These are phyloP conservation scores for Cylindrotheca closterium DNA, from an alignment of 108 stramenopile species.

Conservation along the genomic window DNA sequence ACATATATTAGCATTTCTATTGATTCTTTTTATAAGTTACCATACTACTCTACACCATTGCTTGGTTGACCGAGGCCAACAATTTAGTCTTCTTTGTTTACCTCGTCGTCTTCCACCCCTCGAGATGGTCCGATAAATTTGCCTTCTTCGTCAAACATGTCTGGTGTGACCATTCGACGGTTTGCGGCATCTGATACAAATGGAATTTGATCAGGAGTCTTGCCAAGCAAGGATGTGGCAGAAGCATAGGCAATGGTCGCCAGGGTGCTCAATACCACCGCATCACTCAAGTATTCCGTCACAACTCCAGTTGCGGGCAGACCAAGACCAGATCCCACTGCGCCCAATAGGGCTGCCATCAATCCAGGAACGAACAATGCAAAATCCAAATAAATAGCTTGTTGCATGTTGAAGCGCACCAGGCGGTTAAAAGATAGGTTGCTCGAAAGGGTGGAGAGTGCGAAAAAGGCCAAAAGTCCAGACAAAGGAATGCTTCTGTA, in stretches of 20 bases:
- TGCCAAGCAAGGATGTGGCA: slow-evolving; percentile 46
- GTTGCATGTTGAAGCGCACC: slow-evolving; percentile 71
- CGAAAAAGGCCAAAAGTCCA: slow-evolving; percentile 70
- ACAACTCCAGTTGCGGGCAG: slow-evolving; percentile 19
- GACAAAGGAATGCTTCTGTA: slow-evolving; percentile 58
- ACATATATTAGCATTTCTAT: too few species aligned
- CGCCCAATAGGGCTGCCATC: slow-evolving; percentile 31
- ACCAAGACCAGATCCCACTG: slow-evolving; percentile 20
- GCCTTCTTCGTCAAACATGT: slow-evolving; percentile 48
- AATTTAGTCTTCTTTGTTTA: too few species aligned
- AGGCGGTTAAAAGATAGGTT: slow-evolving; percentile 61
- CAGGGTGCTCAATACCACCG: slow-evolving; percentile 50
- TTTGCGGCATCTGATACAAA: slow-evolving; percentile 50
- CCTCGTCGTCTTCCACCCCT: too few species aligned
- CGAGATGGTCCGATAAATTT: slow-evolving; percentile 5
- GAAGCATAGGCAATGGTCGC: slow-evolving; percentile 46
- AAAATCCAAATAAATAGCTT: slow-evolving; percentile 77
- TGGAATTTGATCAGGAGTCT: slow-evolving; percentile 53
- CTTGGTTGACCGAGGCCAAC: too few species aligned
- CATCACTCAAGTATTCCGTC: slow-evolving; percentile 47
- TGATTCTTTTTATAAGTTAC: too few species aligned
- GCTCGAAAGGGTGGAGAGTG: slow-evolving; percentile 40
- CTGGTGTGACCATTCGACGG: slow-evolving; percentile 59
- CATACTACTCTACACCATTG: too few species aligned
- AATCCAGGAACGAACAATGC: slow-evolving; percentile 68